These are phyloP conservation scores for Sclerotinia nivalis DNA, from an alignment of 2,329 filamentous ascomycete genomes.

Conservation along the genomic window DNA sequence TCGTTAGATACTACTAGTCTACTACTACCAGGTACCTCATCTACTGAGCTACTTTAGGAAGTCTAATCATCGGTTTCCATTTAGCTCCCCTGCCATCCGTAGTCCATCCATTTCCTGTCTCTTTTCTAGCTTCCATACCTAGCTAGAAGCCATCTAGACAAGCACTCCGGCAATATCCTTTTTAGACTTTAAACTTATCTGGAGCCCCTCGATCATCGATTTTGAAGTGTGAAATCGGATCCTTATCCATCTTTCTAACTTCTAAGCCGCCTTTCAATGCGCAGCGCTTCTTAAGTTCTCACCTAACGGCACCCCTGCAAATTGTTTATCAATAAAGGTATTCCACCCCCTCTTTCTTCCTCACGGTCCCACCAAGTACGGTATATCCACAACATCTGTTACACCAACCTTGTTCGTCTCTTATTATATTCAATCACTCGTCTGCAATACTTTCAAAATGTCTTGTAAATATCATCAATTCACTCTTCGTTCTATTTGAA, in stretches of 20 bases:
- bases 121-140: slow-evolving; percentile 12
- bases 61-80: slow-evolving; percentile 4
- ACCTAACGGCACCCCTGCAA: neutral
- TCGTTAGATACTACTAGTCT: neutral
- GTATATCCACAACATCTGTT: slow-evolving; percentile 31
- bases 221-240: neutral
- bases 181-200: neutral
- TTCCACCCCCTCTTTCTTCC: slow-evolving; percentile 17
- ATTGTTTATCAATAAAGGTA: slow-evolving; percentile 15
- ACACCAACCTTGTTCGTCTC: slow-evolving; percentile 30
- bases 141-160: slow-evolving; percentile 6
- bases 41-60: neutral
- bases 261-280: neutral
- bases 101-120: slow-evolving; percentile 7
- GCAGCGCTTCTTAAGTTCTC: neutral
- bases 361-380: neutral
- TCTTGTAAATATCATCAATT: slow-evolving; percentile 40
- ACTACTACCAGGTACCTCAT: neutral
- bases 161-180: slow-evolving; percentile 4
- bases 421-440: slow-evolving; percentile 9
- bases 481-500: slow-evolving; percentile 40
- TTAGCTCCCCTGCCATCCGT: neutral
- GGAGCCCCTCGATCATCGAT: slow-evolving; percentile 6
- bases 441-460: slow-evolving; percentile 35
- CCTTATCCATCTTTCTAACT: slow-evolving; percentile 15